Conservation (phyloP, 2,329 filamentous ascomycete species). For the Aspergillus persii region DNA sequence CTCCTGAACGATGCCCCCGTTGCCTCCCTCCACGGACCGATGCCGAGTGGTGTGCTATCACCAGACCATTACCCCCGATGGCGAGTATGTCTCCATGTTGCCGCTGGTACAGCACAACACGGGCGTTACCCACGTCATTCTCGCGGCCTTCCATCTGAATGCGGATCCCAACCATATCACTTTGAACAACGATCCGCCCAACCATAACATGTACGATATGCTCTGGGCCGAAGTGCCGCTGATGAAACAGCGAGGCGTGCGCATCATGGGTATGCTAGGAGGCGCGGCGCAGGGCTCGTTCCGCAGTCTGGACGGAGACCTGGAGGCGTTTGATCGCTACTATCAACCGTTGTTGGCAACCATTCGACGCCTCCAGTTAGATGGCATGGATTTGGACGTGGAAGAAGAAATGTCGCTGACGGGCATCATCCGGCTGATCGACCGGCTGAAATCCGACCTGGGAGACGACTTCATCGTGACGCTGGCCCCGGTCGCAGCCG, state of each 20-base stretch:
- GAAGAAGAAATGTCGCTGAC: constrained; percentile 71
- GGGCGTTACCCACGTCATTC: constrained; percentile 74
- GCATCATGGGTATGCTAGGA: constrained; percentile 82
- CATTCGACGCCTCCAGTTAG: constrained; percentile 59
- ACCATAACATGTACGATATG: constrained; percentile 64
- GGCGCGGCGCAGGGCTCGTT: constrained; percentile 78
- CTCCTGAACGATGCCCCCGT: constrained; percentile 36
- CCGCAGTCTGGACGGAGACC: constrained; percentile 57
- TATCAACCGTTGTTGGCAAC: constrained; percentile 68
- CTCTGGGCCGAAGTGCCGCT: constrained; percentile 76
- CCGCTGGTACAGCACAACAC: constrained; percentile 60
- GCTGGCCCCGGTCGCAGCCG: constrained; percentile 76
- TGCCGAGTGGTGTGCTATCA: constrained; percentile 54
- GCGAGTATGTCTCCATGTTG: constrained; percentile 59
- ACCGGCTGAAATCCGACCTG: constrained; percentile 57
- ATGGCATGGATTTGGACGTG: constrained; percentile 75
- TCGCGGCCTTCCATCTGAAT: constrained; percentile 85
- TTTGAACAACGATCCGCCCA: constrained; percentile 75
- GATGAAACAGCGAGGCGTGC: constrained; percentile 71
- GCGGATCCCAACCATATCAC: constrained; percentile 63
- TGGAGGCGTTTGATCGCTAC: constrained; percentile 66
- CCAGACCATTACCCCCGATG: constrained; percentile 61
- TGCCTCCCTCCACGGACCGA: constrained; percentile 26
- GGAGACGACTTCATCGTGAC: constrained; percentile 68
- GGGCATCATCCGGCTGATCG: constrained; percentile 66